Base-by-base conservation (phyloP, 1,284 basidiomycete species). In the Ustilago xerochloae region DNA sequence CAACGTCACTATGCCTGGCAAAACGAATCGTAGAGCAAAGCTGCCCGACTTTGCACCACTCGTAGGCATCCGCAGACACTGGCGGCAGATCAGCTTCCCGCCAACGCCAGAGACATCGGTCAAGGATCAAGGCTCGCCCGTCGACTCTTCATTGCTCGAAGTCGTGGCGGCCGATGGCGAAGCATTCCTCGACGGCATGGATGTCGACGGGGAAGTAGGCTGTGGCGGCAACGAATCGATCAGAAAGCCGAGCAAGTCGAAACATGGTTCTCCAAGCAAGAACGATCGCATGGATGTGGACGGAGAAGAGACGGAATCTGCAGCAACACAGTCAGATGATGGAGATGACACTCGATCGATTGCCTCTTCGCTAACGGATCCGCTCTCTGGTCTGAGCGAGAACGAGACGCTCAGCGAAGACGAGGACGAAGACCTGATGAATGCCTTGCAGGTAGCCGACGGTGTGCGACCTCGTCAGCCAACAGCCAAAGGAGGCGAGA, bases 41-140 rank as follows among this genome's bases (percentile, higher is more conserved):
- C 63, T 74, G 20, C 79, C 81, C 13, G 74, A 73, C 50, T 75
- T 84, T n/a, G 47, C 65, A 13, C 82, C 82, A 20, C 66, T 84
- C 7, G 81, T 83, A 15, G 80, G 80, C 18, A 71, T 68, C 7
- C 56, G 57, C 28, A 69, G 82, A 8, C 57, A 66, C 35, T 84
- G 82, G 82, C 47, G 71, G 30, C 62, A 65, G 2, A 43, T 56
- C 45, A 57, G 55, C 38, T 48, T 76, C 38, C 75, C 75, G n/a
- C 69, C 64, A 7, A 79, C 70, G 2, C 77, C 77, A 1, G 60
- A 66, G 6, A 64, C 51, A 0, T 64, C 73, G 3, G 45, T 50
- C 30, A 74, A 64, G 57, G 68, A 56, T 18, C 51, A 60, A 7
- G 47, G 22, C 2, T 54, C 61, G 1, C 51, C 60, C 9, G 47